These are phyloP conservation scores for Geotrichum candidum DNA, from an alignment of 1,139 yeast genomes.

Conservation along the genomic window DNA sequence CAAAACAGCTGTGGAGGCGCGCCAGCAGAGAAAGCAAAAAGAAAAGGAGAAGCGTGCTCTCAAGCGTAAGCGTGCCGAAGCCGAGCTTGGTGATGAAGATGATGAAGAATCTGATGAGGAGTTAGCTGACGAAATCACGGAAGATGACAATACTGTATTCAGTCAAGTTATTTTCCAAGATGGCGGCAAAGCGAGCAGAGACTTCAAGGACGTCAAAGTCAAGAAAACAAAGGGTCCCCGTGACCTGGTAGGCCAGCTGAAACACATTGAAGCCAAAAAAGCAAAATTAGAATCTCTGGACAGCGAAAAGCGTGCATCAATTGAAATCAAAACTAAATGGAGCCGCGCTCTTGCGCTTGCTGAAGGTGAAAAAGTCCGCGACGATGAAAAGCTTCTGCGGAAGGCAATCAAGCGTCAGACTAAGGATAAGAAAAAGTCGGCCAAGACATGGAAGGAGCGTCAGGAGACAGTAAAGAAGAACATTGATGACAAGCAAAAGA, in stretches of 20 bases:
- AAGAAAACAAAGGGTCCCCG: constrained; percentile 74
- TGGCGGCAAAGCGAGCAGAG: constrained; percentile 77
- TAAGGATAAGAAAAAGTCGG: constrained; percentile 71
- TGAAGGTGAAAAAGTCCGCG: constrained; percentile 81
- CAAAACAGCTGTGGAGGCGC: constrained; percentile 40
- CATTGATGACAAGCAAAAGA: constrained; percentile 66
- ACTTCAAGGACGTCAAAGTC: constrained; percentile 57
- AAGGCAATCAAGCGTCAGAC: constrained; percentile 83
- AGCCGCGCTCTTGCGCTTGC: constrained; percentile 75
- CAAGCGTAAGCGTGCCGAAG: constrained; percentile 26
- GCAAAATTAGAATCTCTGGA: constrained; percentile 55
- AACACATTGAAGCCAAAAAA: constrained; percentile 67
- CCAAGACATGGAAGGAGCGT: constrained; percentile 81
- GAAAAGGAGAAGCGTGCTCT: constrained; percentile 40
- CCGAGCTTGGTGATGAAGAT: constrained; percentile 5
- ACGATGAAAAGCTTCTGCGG: constrained; percentile 80
- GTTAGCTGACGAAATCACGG: constrained; percentile 22
- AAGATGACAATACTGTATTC: constrained; percentile 46
- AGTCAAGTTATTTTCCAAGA: constrained; percentile 81
- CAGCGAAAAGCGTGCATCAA: constrained; percentile 55
- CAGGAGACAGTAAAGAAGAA: constrained; percentile 65
- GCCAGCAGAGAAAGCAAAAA: constrained; percentile 38
- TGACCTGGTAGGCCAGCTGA: constrained; percentile 79
- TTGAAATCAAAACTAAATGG: constrained; percentile 78
- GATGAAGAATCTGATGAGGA: constrained; percentile 22